phyloP scores from a whole-genome alignment of 805 yeast genomes.

The Spathaspora girioi region DNA sequence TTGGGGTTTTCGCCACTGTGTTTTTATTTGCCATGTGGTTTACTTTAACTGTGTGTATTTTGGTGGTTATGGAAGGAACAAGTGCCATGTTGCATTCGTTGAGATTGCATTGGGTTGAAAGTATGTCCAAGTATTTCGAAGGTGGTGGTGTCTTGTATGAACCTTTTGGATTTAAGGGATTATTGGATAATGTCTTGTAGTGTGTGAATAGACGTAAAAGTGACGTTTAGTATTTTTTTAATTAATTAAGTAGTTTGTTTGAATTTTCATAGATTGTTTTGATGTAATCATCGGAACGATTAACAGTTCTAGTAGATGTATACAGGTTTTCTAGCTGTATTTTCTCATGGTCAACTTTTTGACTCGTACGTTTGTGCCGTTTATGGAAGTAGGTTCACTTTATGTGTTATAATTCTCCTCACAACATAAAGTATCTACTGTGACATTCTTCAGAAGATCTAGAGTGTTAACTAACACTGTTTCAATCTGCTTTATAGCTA shows the following conservation, averaged over 20 bases:
- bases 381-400: no score
- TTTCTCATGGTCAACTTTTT: no score
- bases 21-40: conserved; percentile 94
- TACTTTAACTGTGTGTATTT: conserved; percentile 79
- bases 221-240: neutral
- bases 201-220: neutral
- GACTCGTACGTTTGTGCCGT: no score
- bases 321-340: no score
- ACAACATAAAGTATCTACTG: no score
- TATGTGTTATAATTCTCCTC: no score
- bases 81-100: conserved; percentile 98
- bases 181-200: conserved; percentile 19
- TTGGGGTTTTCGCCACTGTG: conserved; percentile 74
- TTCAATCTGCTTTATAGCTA: no score
- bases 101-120: conserved; percentile 98
- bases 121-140: conserved; percentile 96
- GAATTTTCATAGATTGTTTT: neutral
- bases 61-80: conserved; percentile 97
- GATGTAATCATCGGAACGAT: neutral
- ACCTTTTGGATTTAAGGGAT: conserved; percentile 73
- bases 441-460: no score
- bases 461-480: no score
- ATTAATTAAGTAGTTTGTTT: neutral
- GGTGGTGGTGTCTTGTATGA: conserved; percentile 92
- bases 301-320: no score